Evolutionary conservation across 352 stramenopile species (phyloP), one percentile per base, ranked within the genome.

Genomic region (Plasmopara muralis): DNA sequence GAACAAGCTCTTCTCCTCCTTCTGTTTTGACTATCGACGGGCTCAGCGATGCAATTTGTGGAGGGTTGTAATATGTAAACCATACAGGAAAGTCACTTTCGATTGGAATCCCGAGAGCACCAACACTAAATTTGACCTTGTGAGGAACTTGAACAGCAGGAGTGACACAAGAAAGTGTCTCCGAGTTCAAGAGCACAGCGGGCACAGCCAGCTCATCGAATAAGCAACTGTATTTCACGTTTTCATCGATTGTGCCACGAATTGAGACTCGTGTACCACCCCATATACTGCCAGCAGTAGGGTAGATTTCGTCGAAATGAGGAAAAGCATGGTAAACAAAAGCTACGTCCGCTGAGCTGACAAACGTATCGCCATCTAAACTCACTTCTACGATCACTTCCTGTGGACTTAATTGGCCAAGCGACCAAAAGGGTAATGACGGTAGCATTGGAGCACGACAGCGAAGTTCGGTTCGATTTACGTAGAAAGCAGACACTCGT

Each of bases 1-100:
- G 5, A 18, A 65, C 20, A 10, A 85, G 50, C 35, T 55, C 16
- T 2, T 73, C 60, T 2, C 67, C 64, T 15, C 73, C 67, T 25
- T 9, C 20, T 4, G 47, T 57, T 25, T 50, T 61, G 6, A 63
- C 39, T 31, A 42, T 56, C 9, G 29, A 14, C 3, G 72, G 71
- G 6, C 33, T 60, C 0, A 79, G 28, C 12, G 37, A 55, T 18
- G n/a, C 2, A n/a, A 81, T 35, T 2, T 29, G 43, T 13, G 72
- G 72, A 12, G 40, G 44, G 2, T 60, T 42, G 46, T 64, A 62
- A 31, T 74, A 66, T 38, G 29, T 62, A 49, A 64, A 68, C 58
- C 58, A 66, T 6, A 62, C 42, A 3, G 58, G 54, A n/a, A 53
- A 5, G 9, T 49, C 48, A 28, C 51, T 25, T 39, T 25, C 35